Base-by-base conservation (phyloP, 371 early-diverging fungal genomes). In the Circinella umbellata region DNA sequence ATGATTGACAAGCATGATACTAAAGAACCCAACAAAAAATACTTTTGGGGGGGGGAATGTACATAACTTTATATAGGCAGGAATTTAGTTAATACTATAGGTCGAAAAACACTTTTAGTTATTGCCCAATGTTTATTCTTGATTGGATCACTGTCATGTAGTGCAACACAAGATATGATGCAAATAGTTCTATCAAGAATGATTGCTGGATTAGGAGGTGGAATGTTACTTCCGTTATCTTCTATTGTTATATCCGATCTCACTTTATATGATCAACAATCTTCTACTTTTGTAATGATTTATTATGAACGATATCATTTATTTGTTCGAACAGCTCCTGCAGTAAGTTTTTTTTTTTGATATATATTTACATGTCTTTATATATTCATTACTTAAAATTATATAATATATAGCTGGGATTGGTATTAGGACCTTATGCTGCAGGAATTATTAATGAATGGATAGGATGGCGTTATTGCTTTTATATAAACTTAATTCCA, bases 391-490 rank as follows among this genome's bases (percentile, higher is more conserved):
- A 27, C 27, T 27, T 27, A 27, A 27, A 27, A 27, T 27, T 27
- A 27, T 2, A 27, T 27, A 27, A 10, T 14, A 14, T 27, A 10
- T 57, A 57, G 57, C 34, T 57, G 1, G 57, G 57, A 34, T 18
- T 57, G 10, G 27, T n/a, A 18, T 57, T 57, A 57, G 57, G 57
- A 18, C 57, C 57, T 13, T 57, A 57, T 34, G 14, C 27, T 27
- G 57, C 34, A 34, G 57, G 57, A 5, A 6, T 57, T 6, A 34
- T 57, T 11, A 18, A 27, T 11, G 27, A 18, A 11, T 57, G 18
- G 57, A 27, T 57, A 10, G 57, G 57, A 27, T 57, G 57, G 57
- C 57, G 34, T 57, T 57, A 57, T 34, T 57, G 57, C 34, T 57
- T 57, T 6, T 57, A 57, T 34, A 34, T 57, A 6, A 57, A 57